Percentiles rank a stretch among this genome's conserved stretches.
Evolutionary conservation across 148 eudicot species (phyloP).

Genomic region (Silene conica): DNA sequence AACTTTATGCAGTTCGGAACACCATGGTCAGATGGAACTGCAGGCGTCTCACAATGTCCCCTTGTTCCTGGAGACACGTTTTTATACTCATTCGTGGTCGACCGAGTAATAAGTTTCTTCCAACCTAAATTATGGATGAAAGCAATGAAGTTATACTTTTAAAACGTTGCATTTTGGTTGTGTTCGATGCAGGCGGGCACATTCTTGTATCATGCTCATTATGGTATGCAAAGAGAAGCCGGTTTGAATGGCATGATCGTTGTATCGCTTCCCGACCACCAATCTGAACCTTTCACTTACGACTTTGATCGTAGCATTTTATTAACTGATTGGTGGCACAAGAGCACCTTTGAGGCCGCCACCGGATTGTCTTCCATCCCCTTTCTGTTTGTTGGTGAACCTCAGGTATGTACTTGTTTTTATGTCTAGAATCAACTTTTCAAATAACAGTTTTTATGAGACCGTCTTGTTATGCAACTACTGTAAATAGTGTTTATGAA

Average conservation of each 20-base stretch:
- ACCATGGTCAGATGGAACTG: constrained; percentile 80
- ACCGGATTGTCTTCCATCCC: constrained; percentile 58
- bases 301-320: constrained; percentile 57
- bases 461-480: not conserved
- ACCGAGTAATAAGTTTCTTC: constrained; percentile 44
- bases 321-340: constrained; percentile 81
- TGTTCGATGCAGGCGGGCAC: constrained; percentile 66
- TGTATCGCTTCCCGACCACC: constrained; percentile 48
- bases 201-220: constrained; percentile 76
- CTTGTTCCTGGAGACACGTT: constrained; percentile 68
- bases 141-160: too few species aligned
- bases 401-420: constrained; percentile 83
- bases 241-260: constrained; percentile 66
- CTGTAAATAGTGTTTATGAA: too few species aligned
- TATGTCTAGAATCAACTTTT: not conserved
- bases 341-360: constrained; percentile 51
- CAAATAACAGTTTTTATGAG: not conserved
- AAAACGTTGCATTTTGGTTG: not conserved
- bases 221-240: constrained; percentile 69
- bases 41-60: constrained; percentile 83
- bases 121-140: constrained; percentile 15
- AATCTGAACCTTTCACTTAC: constrained; percentile 59
- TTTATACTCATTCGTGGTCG: constrained; percentile 63
- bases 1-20: constrained; percentile 46
- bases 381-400: constrained; percentile 78